These are phyloP conservation scores for Phytophthora colocasiae DNA, from an alignment of 352 stramenopile species.

Conservation along the genomic window DNA sequence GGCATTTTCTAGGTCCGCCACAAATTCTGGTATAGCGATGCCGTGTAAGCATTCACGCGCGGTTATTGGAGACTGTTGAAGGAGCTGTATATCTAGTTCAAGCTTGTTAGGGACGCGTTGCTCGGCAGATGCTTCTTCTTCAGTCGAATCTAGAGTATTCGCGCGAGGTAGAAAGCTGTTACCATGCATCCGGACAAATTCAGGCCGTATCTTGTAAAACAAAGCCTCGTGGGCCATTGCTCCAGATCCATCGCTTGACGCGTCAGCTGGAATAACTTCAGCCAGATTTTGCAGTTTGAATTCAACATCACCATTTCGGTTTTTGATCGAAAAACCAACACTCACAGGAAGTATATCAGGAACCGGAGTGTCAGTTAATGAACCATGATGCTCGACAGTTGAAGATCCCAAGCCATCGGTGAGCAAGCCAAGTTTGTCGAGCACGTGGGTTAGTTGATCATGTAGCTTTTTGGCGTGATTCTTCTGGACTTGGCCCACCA, in stretches of 20 bases:
- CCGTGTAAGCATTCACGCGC: conserved; percentile 49
- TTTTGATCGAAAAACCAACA: conserved; percentile 25
- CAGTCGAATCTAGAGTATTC: conserved; percentile 31
- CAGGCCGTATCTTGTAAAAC: conserved; percentile 52
- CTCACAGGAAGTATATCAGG: conserved; percentile 30
- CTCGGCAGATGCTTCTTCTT: not conserved
- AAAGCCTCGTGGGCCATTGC: conserved; percentile 12
- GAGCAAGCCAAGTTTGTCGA: conserved; percentile 42
- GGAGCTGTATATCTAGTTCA: conserved; percentile 36
- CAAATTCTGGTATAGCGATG: conserved; percentile 56
- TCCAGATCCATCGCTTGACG: conserved; percentile 23
- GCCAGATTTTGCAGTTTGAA: conserved; percentile 41
- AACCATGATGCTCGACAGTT: conserved; percentile 5
- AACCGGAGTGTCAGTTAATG: not conserved
- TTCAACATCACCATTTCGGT: not conserved
- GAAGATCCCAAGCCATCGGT: conserved; percentile 34
- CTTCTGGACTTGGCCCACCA: conserved; percentile 1
- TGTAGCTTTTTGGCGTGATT: conserved; percentile 10
- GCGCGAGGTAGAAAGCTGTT: conserved; percentile 45
- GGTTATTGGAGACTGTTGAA: conserved; percentile 45
- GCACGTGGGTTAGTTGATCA: conserved; percentile 32
- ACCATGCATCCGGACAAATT: conserved; percentile 57
- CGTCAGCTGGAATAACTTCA: conserved; percentile 44
- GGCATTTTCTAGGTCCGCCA: conserved; percentile 48
- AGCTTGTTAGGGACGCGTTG: conserved; percentile 11